Percentiles rank a stretch among this genome's conserved stretches.
Evolutionary conservation across 768 basidiomycete species (phyloP).

Genomic region (Candolleomyces eurysporus): DNA sequence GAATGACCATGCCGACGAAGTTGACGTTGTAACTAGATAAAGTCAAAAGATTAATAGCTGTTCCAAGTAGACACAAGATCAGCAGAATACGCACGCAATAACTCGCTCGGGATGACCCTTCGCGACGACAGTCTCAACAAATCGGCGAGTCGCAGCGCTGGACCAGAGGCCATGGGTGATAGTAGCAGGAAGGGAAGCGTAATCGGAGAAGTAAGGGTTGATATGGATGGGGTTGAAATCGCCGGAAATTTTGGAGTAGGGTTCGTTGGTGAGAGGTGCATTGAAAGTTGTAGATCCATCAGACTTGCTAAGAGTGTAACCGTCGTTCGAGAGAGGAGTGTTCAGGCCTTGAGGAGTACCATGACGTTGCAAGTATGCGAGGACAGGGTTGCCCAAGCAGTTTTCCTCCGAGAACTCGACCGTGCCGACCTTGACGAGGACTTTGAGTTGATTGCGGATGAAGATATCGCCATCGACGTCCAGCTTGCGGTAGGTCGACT

Average conservation of each 20-base stretch:
- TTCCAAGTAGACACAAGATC: constrained; percentile 2
- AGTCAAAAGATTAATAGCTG: constrained; percentile 5
- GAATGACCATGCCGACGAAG: constrained; percentile 98
- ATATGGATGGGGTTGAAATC: constrained; percentile 99
- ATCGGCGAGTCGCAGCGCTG: constrained; percentile 89
- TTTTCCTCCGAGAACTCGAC: constrained; percentile 86
- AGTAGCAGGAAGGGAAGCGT: constrained; percentile 88
- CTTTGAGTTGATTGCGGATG: constrained; percentile 84
- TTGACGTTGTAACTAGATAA: constrained; percentile 66
- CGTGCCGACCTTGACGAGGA: constrained; percentile 83
- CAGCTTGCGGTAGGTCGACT: constrained; percentile 77
- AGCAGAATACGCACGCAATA: constrained; percentile 50
- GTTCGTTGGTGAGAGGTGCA: constrained; percentile 89
- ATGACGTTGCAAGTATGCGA: constrained; percentile 90
- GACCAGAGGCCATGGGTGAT: constrained; percentile 99
- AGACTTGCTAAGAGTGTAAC: constrained; percentile 77
- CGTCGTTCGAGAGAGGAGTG: constrained; percentile 77
- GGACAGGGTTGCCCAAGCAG: constrained; percentile 89
- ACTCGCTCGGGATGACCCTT: constrained; percentile 92
- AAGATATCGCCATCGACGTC: constrained; percentile 84
- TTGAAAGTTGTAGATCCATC: constrained; percentile 64
- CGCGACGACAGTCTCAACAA: constrained; percentile 91
- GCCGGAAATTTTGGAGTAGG: constrained; percentile 93
- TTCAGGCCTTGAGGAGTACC: constrained; percentile 77
- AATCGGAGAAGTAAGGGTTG: constrained; percentile 97